Conservation (phyloP, 441 rosid genomes). For the Monsonia emarginata region DNA sequence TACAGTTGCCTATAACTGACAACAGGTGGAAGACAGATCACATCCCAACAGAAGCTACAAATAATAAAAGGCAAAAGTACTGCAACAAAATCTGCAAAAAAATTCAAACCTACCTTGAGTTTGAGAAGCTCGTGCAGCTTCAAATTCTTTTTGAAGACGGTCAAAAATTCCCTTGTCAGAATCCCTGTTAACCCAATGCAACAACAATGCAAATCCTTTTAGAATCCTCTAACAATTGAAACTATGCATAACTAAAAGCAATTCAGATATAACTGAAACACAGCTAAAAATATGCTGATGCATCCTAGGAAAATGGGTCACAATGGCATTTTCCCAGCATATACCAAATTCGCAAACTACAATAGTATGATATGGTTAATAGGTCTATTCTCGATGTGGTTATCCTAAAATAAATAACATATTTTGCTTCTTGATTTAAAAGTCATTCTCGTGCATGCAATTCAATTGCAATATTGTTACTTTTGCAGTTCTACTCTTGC, state of each 20-base stretch:
- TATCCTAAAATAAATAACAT: too few species aligned
- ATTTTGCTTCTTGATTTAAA: too few species aligned
- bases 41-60: not conserved
- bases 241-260: not conserved
- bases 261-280: not conserved
- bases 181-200: conserved; percentile 43
- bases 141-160: conserved; percentile 81
- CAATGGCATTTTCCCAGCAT: not conserved
- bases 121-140: conserved; percentile 72
- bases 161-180: conserved; percentile 79
- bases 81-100: not conserved
- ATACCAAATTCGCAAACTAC: not conserved
- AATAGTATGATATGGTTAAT: too few species aligned
- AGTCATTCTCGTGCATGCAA: too few species aligned
- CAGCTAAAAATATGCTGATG: not conserved
- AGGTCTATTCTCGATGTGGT: too few species aligned
- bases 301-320: too few species aligned
- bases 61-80: not conserved
- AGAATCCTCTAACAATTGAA: conserved; percentile 9
- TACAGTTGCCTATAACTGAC: not conserved
- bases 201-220: conserved; percentile 8
- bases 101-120: conserved; percentile 44
- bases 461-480: too few species aligned
- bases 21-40: not conserved
- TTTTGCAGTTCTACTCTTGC: too few species aligned